Evolutionary conservation across 805 yeast genomes (phyloP), one percentile per base, ranked within the genome.

Genomic region (Limtongia smithiae): DNA sequence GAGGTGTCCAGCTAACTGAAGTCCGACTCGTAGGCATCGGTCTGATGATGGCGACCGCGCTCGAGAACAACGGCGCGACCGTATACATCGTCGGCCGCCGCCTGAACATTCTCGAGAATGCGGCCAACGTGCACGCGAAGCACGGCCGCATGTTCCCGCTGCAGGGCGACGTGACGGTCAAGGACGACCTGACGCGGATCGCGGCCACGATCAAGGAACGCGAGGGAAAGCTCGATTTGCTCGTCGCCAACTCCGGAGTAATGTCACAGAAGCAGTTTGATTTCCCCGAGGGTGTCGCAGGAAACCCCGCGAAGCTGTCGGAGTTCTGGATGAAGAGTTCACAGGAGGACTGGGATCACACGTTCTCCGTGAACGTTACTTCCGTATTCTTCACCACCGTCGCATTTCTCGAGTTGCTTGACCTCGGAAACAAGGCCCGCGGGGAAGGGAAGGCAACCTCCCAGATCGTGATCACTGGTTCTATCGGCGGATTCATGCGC

Each of bases 41-140:
- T 7, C 50, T 54, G 11, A 48, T 48, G 55, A 50, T 55, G 52
- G 48, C 58, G 4, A 46, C 52, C 7, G 60, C 56, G 4, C 51
- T 57, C 27, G 60, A 52, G 38, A 45, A 51, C 39, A 55, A 55
- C 34, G 60, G 60, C 21, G 60, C 60, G 24, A 55, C 33, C n/a
- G 60, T 57, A n/a, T 57, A 57, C 43, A 57, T 57, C 28, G 37
- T 53, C 30, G 60, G 60, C 25, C 59, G 60, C 3, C 60, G 60
- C 2, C 37, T 52, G 20, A 33, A 37, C 14, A 46, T 52, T 3
- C 49, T 57, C 34, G 60, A 57, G 25, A 46, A 40, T 22, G 54
- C 60, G 20, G 55, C 46, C 25, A 53, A 46, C 44, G 31, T 43
- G 30, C 42, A 55, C 31, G 33, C 57, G 35, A 56, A 51, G 31